Percentiles rank a stretch among this genome's conserved stretches.
These are phyloP conservation scores for Saturnispora mendoncae DNA, from an alignment of 805 yeast species.

Conservation along the genomic window DNA sequence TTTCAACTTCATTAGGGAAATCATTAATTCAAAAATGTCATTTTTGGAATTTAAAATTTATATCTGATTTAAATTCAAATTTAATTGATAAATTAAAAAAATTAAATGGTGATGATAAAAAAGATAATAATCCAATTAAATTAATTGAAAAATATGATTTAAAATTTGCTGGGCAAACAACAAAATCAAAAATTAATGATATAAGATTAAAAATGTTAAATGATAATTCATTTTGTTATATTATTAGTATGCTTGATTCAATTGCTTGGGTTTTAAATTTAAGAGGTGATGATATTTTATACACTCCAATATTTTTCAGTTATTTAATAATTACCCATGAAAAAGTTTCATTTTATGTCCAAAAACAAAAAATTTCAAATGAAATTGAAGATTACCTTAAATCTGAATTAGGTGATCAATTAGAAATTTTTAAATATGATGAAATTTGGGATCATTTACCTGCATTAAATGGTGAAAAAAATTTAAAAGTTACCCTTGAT, in stretches of 20 bases:
- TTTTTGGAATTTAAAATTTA: constrained; percentile 35
- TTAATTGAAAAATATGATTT: constrained; percentile 31
- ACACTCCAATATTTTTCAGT: constrained; percentile 79
- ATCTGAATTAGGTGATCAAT: constrained; percentile 17
- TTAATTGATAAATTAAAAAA: constrained; percentile 72
- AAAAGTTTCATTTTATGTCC: constrained; percentile 33
- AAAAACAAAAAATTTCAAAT: constrained; percentile 32
- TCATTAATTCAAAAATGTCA: constrained; percentile 29
- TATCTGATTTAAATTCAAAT: constrained; percentile 47
- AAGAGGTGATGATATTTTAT: constrained; percentile 63
- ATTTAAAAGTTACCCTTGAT: constrained; percentile 17
- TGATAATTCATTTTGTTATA: constrained; percentile 35
- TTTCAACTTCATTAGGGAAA: constrained; percentile 43
- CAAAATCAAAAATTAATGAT: constrained; percentile 30
- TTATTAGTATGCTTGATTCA: constrained; percentile 43
- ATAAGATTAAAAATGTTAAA: constrained; percentile 23
- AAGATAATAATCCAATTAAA: constrained; percentile 13
- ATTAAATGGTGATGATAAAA: constrained; percentile 18
- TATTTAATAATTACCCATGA: constrained; percentile 41
- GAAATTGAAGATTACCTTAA: constrained; percentile 16
- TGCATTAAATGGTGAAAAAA: constrained; percentile 15
- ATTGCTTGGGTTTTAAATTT: constrained; percentile 46
- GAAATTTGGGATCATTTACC: constrained; percentile 51
- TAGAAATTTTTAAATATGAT: constrained; percentile 42
- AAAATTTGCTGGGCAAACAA: constrained; percentile 35